These are phyloP conservation scores for Linum lewisii DNA, from an alignment of 345 rosid genomes.

Conservation along the genomic window DNA sequence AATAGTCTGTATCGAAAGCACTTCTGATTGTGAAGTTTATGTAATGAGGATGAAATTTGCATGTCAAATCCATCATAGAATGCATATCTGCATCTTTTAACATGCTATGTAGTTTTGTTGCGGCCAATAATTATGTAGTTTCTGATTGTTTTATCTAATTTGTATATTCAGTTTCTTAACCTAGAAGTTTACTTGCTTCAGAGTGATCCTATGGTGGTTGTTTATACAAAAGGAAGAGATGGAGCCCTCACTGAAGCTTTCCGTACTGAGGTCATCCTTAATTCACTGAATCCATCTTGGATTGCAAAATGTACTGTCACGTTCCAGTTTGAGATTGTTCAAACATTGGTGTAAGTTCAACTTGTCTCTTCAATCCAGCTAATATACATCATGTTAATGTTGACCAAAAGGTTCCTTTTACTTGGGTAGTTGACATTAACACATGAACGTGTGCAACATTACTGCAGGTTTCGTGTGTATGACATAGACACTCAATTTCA, in stretches of 20 bases:
- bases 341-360: slow-evolving; percentile 61
- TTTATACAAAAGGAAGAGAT: slow-evolving; percentile 55
- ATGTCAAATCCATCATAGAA: not conserved
- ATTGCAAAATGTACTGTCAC: slow-evolving; percentile 38
- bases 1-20: not conserved
- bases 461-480: slow-evolving; percentile 55
- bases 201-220: slow-evolving; percentile 91
- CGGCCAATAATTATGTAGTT: not conserved
- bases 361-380: not conserved
- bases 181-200: slow-evolving; percentile 29
- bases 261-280: slow-evolving; percentile 74
- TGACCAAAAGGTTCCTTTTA: slow-evolving; percentile 7
- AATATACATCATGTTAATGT: not conserved
- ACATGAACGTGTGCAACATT: slow-evolving; percentile 11
- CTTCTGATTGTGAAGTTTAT: not conserved
- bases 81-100: not conserved
- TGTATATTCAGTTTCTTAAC: slow-evolving; percentile 10
- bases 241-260: slow-evolving; percentile 50
- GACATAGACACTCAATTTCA: slow-evolving; percentile 80
- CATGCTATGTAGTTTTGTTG: not conserved
- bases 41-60: not conserved
- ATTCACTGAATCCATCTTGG: slow-evolving; percentile 77
- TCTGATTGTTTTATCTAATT: not conserved
- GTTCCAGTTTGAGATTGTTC: slow-evolving; percentile 73
- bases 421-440: slow-evolving; percentile 13